These are phyloP conservation scores for Neofusicoccum parvum DNA, from an alignment of 2,329 filamentous ascomycete genomes.

Conservation along the genomic window DNA sequence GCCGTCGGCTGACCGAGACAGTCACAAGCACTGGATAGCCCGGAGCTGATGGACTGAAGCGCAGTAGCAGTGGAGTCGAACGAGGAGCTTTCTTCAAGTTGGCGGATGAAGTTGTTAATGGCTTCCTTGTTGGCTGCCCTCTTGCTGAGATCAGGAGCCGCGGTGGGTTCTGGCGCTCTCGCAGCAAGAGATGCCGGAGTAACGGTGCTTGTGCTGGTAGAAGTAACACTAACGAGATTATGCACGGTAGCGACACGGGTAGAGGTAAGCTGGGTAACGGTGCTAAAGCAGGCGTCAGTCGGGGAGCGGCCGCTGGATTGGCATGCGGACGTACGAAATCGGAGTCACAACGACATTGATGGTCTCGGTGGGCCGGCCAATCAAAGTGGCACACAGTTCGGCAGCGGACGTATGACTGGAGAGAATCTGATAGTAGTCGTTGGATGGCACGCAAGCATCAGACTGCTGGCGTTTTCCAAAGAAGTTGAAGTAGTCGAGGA, in stretches of 20 bases:
- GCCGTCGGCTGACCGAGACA: slow-evolving; percentile 35
- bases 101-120: slow-evolving; percentile 29
- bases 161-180: slow-evolving; percentile 10
- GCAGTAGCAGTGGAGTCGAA: slow-evolving; percentile 23
- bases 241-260: slow-evolving; percentile 27
- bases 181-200: slow-evolving; percentile 21
- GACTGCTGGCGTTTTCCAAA: slow-evolving; percentile 12
- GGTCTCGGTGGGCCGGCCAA: slow-evolving; percentile 32
- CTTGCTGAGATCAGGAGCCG: slow-evolving; percentile 25
- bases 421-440: slow-evolving; percentile 21
- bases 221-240: slow-evolving; percentile 29
- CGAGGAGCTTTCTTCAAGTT: slow-evolving; percentile 11
- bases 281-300: slow-evolving; percentile 25
- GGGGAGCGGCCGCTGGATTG: not conserved
- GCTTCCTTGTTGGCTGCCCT: slow-evolving; percentile 25
- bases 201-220: slow-evolving; percentile 28
- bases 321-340: slow-evolving; percentile 27
- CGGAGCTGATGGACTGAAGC: slow-evolving; percentile 27
- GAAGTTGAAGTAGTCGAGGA: slow-evolving; percentile 11
- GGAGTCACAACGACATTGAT: slow-evolving; percentile 28
- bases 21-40: slow-evolving; percentile 34
- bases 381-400: slow-evolving; percentile 20
- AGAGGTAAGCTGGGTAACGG: slow-evolving; percentile 26
- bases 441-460: slow-evolving; percentile 10
- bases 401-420: not conserved